A percentile compares a stretch with the other conserved stretches of the same genome.
Evolutionary conservation across 2,329 filamentous ascomycete genomes (phyloP).

Genomic region (Aspergillus persii): DNA sequence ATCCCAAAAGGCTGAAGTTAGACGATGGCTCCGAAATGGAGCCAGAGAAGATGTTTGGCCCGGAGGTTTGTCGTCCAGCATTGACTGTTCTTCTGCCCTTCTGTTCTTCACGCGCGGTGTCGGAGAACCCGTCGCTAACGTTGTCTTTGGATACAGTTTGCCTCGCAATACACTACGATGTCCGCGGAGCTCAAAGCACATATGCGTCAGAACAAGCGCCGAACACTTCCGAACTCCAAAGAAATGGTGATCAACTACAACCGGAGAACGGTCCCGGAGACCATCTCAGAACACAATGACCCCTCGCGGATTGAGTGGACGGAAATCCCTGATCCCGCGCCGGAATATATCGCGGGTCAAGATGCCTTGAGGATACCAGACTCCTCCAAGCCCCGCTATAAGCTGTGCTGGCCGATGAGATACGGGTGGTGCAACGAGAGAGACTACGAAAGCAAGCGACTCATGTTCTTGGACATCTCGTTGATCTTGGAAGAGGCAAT

Average conservation of each 20-base stretch:
- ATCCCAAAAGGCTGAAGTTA: slow-evolving; percentile 63
- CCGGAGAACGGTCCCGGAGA: slow-evolving; percentile 74
- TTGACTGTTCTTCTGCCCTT: background rate
- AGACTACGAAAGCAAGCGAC: slow-evolving; percentile 76
- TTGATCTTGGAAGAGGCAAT: slow-evolving; percentile 83
- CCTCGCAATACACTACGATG: slow-evolving; percentile 72
- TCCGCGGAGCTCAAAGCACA: slow-evolving; percentile 81
- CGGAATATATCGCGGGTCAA: slow-evolving; percentile 76
- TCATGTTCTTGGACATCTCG: slow-evolving; percentile 83
- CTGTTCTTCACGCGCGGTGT: background rate
- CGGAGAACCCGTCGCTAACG: background rate
- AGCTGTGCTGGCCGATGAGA: slow-evolving; percentile 86
- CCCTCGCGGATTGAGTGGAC: slow-evolving; percentile 95
- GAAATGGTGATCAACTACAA: slow-evolving; percentile 96
- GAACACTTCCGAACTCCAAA: slow-evolving; percentile 95
- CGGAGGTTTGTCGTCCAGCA: slow-evolving; percentile 60
- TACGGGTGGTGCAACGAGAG: slow-evolving; percentile 86
- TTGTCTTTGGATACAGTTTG: slow-evolving; percentile 45
- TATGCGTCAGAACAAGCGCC: slow-evolving; percentile 90
- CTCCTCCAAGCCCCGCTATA: slow-evolving; percentile 82
- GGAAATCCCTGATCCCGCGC: slow-evolving; percentile 67
- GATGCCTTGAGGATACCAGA: slow-evolving; percentile 85
- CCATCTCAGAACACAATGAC: slow-evolving; percentile 92
- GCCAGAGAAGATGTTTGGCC: slow-evolving; percentile 79
- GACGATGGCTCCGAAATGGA: slow-evolving; percentile 51